Conservation (phyloP, 768 basidiomycete genomes). For the Russula emetica region DNA sequence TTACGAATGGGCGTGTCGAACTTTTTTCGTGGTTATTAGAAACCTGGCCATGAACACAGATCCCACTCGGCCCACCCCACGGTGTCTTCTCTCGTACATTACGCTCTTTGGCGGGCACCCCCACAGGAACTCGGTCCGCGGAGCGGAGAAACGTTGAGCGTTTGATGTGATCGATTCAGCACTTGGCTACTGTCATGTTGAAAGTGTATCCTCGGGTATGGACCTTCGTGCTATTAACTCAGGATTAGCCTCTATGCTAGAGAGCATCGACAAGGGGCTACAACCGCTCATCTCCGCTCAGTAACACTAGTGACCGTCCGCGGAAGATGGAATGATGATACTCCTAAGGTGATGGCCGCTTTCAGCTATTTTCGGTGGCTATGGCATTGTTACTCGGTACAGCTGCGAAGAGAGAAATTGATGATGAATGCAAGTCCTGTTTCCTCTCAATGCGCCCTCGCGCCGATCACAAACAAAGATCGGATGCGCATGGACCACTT, state of each 20-base stretch:
- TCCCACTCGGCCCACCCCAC: background rate
- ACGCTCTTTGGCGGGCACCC: conserved; percentile 1
- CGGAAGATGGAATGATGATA: background rate
- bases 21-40: background rate
- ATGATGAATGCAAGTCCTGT: background rate
- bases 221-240: background rate
- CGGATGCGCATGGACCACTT: conserved; percentile 2
- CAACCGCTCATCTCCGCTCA: conserved; percentile 6
- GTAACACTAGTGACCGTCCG: background rate
- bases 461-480: conserved; percentile 6
- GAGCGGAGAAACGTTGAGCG: conserved; percentile 20
- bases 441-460: background rate
- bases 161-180: background rate
- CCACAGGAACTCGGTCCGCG: conserved; percentile 19
- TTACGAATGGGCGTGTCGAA: background rate
- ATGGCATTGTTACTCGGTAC: background rate
- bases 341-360: background rate
- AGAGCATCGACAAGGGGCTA: background rate
- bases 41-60: background rate
- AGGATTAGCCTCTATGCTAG: conserved; percentile 4
- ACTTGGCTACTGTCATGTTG: conserved; percentile 9
- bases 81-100: background rate
- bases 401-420: background rate
- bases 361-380: background rate
- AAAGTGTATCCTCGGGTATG: background rate